Percentiles rank a stretch among this genome's conserved stretches.
Evolutionary conservation across 257 asterid species (phyloP).

Genomic region (Verbena officinalis): DNA sequence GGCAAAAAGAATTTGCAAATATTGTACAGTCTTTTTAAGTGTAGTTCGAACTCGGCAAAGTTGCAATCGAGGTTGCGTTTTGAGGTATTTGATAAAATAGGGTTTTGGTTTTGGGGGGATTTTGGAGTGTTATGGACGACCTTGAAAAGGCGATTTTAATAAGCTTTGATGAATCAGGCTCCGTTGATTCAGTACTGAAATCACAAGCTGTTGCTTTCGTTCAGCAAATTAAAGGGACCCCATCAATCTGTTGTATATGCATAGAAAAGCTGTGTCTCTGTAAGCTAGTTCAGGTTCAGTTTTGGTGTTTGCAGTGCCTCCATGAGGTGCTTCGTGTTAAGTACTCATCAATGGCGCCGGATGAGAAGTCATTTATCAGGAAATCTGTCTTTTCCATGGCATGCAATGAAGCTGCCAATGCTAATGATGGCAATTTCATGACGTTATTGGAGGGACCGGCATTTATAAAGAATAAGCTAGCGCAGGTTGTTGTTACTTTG

Average conservation of each 20-base stretch:
- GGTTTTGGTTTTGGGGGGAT: conserved; percentile 44
- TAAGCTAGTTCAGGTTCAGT: conserved; percentile 76
- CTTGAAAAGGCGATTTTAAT: conserved; percentile 88
- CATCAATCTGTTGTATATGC: conserved; percentile 75
- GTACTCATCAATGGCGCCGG: conserved; percentile 62
- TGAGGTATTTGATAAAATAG: conserved; percentile 8
- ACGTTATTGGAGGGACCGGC: conserved; percentile 77
- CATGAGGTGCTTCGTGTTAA: conserved; percentile 68
- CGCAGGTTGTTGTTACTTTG: conserved; percentile 81
- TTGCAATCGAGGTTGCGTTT: neutral
- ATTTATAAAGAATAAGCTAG: conserved; percentile 87
- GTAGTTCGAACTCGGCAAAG: neutral
- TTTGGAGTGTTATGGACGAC: conserved; percentile 70
- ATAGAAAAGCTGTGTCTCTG: conserved; percentile 64
- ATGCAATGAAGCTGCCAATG: conserved; percentile 58
- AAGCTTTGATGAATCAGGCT: conserved; percentile 86
- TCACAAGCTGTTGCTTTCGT: conserved; percentile 72
- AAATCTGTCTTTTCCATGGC: conserved; percentile 74
- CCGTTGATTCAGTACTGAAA: conserved; percentile 59
- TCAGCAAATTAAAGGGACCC: conserved; percentile 67
- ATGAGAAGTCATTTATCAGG: conserved; percentile 77
- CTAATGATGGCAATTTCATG: conserved; percentile 46
- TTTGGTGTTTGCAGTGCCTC: conserved; percentile 91
- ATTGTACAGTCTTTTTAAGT: neutral
- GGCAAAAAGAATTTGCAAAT: neutral